Base-by-base conservation (phyloP, 169 alveolate species). In the Perkinsus olseni region DNA sequence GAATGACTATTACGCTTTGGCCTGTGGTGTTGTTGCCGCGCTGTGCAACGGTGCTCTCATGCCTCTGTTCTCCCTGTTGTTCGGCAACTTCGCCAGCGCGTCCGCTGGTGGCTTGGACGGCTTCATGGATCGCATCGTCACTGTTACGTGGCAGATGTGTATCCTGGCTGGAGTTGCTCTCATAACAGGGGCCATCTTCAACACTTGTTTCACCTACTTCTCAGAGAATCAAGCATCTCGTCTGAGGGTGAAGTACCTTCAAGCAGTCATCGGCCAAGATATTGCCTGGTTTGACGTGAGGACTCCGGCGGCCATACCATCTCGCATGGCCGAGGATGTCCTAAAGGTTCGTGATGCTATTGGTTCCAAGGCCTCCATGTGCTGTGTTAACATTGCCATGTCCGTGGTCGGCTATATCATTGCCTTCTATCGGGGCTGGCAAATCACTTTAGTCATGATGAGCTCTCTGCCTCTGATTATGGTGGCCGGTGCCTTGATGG, bases 221-320 rank as follows among this genome's bases (percentile, higher is more conserved):
- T 62, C 82, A 1, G 82, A 62, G 82, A 62, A 62, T 62, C 82
- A 62, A 24, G 82, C 82, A 21, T 62, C 82, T 21, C 82, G 82
- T 62, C 34, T 62, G 82, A 62, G 82, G 31, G 82, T 62, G 31
- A 62, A 92, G 91, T 95, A 74, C 93, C 92, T 95, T 38, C 93
- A 62, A 74, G 93, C 94, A 90, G 95, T 95, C 20, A 91, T 95
- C 62, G 91, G 94, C 45, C 95, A 93, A 74, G 96, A 95, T 93
- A 94, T 95, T 11, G 92, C 92, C 40, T 95, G 94, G 94, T 95
- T 94, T 92, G 96, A 95, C 91, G 91, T 92, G 91, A 95, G 94
- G 74, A 92, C 95, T 0, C 95, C 95, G 39, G 91, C 95, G 45
- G 94, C 94, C 91, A 92, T 95, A 38, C 94, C 92, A 36, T 93